Conservation (phyloP, 352 stramenopile genomes). For the Globisporangium iwayamae region DNA sequence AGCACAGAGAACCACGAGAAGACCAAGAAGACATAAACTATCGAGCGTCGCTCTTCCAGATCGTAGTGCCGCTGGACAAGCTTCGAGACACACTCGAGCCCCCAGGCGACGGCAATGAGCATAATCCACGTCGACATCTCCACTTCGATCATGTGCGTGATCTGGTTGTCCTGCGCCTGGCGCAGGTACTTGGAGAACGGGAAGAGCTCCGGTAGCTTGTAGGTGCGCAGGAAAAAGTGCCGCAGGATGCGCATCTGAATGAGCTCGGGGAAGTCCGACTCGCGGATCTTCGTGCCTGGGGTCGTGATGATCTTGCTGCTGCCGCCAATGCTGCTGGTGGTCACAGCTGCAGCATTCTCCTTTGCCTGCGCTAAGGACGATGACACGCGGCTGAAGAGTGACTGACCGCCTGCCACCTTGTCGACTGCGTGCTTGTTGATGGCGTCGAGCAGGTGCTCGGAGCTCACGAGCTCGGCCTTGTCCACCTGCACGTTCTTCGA, state of each 20-base stretch:
- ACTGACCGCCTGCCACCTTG: background rate
- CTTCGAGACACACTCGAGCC: slow-evolving; percentile 21
- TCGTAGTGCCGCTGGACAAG: slow-evolving; percentile 15
- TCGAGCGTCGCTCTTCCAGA: slow-evolving; percentile 23
- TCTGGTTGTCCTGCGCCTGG: slow-evolving; percentile 71
- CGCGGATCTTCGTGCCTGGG: background rate
- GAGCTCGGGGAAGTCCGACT: slow-evolving; percentile 17
- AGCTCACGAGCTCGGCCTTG: slow-evolving; percentile 40
- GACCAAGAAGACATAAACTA: slow-evolving; percentile 36
- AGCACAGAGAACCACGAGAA: slow-evolving; percentile 34
- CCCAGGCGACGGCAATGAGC: slow-evolving; percentile 43
- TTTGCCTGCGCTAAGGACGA: slow-evolving; percentile 4
- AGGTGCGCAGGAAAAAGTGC: slow-evolving; percentile 40
- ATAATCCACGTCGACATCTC: slow-evolving; percentile 64
- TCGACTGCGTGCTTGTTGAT: background rate
- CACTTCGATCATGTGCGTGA: slow-evolving; percentile 79
- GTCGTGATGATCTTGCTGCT: background rate
- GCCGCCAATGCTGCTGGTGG: background rate
- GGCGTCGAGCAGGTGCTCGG: slow-evolving; percentile 32
- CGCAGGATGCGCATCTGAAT: slow-evolving; percentile 38
- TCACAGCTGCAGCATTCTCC: background rate
- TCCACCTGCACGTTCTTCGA: slow-evolving; percentile 34
- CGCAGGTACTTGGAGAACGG: slow-evolving; percentile 77
- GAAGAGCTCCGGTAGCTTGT: slow-evolving; percentile 47
- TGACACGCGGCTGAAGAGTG: slow-evolving; percentile 6